These are phyloP conservation scores for Linaria vulgaris DNA, from an alignment of 257 asterid species.

Conservation along the genomic window DNA sequence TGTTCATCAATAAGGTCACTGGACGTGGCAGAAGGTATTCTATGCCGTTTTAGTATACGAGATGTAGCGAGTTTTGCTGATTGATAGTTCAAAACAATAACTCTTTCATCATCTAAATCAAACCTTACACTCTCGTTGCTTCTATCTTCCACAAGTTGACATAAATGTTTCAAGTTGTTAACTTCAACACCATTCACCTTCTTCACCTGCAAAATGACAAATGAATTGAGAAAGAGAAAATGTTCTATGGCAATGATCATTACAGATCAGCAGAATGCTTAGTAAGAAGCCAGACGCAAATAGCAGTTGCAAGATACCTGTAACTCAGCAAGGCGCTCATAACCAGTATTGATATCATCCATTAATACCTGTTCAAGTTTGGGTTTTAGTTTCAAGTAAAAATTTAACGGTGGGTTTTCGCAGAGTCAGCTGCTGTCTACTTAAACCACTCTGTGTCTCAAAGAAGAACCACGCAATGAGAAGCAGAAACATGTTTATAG, in stretches of 20 bases:
- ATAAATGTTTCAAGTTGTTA: conserved; percentile 74
- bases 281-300: neutral
- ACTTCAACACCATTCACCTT: conserved; percentile 79
- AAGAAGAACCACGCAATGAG: neutral
- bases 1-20: conserved; percentile 60
- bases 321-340: conserved; percentile 92
- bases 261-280: neutral
- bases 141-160: conserved; percentile 76
- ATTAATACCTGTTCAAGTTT: conserved; percentile 58
- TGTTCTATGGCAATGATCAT: no score
- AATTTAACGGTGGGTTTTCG: neutral
- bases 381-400: neutral
- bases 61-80: conserved; percentile 78
- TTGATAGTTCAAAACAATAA: conserved; percentile 66
- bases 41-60: conserved; percentile 72
- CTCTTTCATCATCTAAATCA: conserved; percentile 91
- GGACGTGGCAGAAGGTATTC: conserved; percentile 78
- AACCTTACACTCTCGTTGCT: conserved; percentile 55
- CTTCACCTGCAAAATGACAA: conserved; percentile 60
- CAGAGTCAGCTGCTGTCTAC: neutral
- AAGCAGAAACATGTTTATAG: neutral
- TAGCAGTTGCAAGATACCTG: conserved; percentile 52
- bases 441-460: no score
- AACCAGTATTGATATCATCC: conserved; percentile 93
- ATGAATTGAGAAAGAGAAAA: neutral